phyloP scores from a whole-genome alignment of 139 green algal genomes.

The Parachlorella kessleri region DNA sequence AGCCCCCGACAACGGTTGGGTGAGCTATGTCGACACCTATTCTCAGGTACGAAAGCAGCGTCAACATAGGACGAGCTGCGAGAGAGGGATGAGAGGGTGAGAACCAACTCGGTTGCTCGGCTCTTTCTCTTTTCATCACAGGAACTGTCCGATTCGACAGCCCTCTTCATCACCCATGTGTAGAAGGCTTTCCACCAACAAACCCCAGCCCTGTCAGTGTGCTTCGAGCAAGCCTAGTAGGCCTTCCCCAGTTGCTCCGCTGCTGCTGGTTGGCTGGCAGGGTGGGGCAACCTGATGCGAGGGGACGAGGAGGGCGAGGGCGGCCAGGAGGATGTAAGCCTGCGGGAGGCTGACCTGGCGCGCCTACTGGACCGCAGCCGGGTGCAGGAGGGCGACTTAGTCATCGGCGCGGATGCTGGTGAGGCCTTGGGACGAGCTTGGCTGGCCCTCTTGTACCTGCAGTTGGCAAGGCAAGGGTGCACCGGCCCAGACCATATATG shows the following conservation, averaged over 20 bases:
- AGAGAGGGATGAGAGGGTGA: not conserved
- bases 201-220: too few relatives aligned
- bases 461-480: too few relatives aligned
- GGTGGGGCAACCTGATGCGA: conserved; percentile 29
- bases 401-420: conserved; percentile 13
- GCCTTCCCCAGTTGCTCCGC: too few relatives aligned
- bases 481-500: not conserved
- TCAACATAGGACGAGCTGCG: not conserved
- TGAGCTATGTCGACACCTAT: not conserved
- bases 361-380: conserved; percentile 18
- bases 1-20: too few relatives aligned
- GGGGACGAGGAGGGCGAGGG: not conserved
- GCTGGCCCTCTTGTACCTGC: not conserved
- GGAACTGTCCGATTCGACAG: too few relatives aligned
- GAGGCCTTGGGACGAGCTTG: not conserved
- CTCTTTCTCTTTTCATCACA: too few relatives aligned
- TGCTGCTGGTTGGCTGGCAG: too few relatives aligned
- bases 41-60: not conserved
- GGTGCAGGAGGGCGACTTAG: conserved; percentile 18
- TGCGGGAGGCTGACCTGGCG: conserved; percentile 20
- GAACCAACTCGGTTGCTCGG: not conserved
- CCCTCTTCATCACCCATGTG: too few relatives aligned
- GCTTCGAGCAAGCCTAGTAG: too few relatives aligned
- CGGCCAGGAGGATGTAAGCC: not conserved
- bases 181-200: too few relatives aligned